Base-by-base conservation (phyloP, 2,329 filamentous ascomycete species). In the Curvularia hawaiiensis region DNA sequence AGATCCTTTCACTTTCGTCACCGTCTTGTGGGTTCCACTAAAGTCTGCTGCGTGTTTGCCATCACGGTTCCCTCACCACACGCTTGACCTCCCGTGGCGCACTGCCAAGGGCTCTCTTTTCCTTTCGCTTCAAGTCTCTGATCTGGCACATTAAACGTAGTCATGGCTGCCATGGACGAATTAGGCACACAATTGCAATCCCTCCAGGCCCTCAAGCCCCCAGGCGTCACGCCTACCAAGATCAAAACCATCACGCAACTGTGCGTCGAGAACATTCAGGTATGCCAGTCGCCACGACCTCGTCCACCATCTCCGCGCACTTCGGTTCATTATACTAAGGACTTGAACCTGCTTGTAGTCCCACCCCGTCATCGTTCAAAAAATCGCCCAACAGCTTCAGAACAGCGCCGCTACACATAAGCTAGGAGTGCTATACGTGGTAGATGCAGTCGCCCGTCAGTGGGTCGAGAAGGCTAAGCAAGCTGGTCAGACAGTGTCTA, bases 381-480 rank as follows among this genome's bases (percentile, higher is more conserved):
- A 96, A 78, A 90, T 99, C 73, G 97, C 91, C 80, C 96, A 93
- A 66, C 93, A 97, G 75, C 96, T 98, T 85, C 97, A 96, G 80
- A 96, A 95, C 79, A 89, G 93, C 67, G 91, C 92, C 59, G 88
- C 88, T 76, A 96, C 92, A 77, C 94, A 99, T 86, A 99, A 99
- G 82, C 86, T 99, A 79, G 95, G 95, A 80, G 93, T 97, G 75
- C 89, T 99, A 81, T 99, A 99, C 88, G 93, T 98, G 81, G 91
- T 99, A 93, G 95, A 99, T 85, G 97, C 94, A 83, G 93, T 99
- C 86, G 94, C 93, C 78, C 92, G 95, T 80, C 94, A 96, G 83
- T 99, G 95, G 94, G 88, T 97, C 83, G 94, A 98, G 78, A 90
- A 92, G 80, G 94, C 95, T 73, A 95, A 93, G 80, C 86, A 88